Evolutionary conservation across 2,329 filamentous ascomycete genomes (phyloP), one percentile per base, ranked within the genome.

Genomic region (Colletotrichum limetticola): DNA sequence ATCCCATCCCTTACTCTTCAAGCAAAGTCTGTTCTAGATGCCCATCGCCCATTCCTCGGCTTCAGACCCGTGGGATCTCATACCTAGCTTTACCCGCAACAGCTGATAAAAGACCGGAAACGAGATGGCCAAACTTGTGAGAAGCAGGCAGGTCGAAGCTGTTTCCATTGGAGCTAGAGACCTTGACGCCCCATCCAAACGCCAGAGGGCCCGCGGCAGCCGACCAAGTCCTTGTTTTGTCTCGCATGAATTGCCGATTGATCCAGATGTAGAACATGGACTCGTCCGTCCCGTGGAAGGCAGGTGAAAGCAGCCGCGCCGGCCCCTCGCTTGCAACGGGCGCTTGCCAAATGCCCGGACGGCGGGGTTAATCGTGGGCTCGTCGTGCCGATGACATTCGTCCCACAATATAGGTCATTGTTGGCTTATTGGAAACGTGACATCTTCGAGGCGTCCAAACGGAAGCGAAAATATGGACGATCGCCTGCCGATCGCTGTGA

Each of bases 401-500:
- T 52, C 49, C 30, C 46, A 24, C 46, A 55, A n/a, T 14, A 19
- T 32, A 37, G 46, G 30, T 55, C 61, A 55, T 55, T n/a, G 30
- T 64, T 37, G 46, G 30, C 49, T 37, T 26, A 12, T 26, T 42
- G 37, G 28, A 49, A 68, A 49, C 57, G 64, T 68, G n/a, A 35
- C 46, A n/a, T 42, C 35, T 22, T 22, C 22, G 53, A 55, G 24
- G 42, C 35, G 30, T 37, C 52, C 30, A 63, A 22, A 28, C 26
- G 19, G 32, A 46, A 26, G 35, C 24, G 66, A 65, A 35, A 69
- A 72, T 32, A 35, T 66, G 55, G 63, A 60, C 22, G 66, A 72
- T 72, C 70, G 70, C 42, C 59, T 42, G 59, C 37, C 59, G 70
- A 72, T 72, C 70, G 55, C 19, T 59, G 53, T 60, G 22, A 64